Base-by-base conservation (phyloP, 805 yeast species). In the Saccharomyces eubayanus region DNA sequence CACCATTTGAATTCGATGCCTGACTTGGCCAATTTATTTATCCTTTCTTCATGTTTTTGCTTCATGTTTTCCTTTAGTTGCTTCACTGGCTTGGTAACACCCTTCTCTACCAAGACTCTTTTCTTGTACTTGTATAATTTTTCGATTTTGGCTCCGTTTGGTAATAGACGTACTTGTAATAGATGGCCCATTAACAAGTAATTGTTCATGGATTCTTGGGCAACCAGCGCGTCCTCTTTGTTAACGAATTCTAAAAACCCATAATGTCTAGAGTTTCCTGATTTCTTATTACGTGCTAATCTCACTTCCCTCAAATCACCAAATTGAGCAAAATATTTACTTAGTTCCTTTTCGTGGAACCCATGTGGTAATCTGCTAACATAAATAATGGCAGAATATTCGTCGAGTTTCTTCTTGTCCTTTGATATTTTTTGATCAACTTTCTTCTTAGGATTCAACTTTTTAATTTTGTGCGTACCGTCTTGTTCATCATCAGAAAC, bases 121-220 rank as follows among this genome's bases (percentile, higher is more conserved):
- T 69, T 68, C 56, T 61, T 72, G 57, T 68, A 68, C 55, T 66
- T 72, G 60, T 62, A 67, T 31, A 69, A 61, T 51, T 74, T 68
- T 46, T 70, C 71, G 54, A 74, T 72, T 58, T 76, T 68, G 62
- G 82, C 79, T 10, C 80, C 77, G 49, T 79, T 69, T 54, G 79
- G 80, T 49, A 70, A 52, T 27, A 68, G 55, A 55, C 79, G 74
- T 40, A 87, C 91, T 71, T 87, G 85, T 62, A 94, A 74, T 57
- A 91, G 79, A 70, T 92, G 97, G 6, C 95, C 95, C 73, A 88
- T 84, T 47, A 94, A 68, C 57, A 94, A 77, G 65, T 94, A 94
- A 72, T 94, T 94, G 72, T 94, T 85, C 99, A 94, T 94, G 48
- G 97, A 84, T 60, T 94, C 98, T 57, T 87, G 87, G 2, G 97